Base-by-base conservation (phyloP, 176 grass and related monocot genomes). In the Leersia perrieri region DNA sequence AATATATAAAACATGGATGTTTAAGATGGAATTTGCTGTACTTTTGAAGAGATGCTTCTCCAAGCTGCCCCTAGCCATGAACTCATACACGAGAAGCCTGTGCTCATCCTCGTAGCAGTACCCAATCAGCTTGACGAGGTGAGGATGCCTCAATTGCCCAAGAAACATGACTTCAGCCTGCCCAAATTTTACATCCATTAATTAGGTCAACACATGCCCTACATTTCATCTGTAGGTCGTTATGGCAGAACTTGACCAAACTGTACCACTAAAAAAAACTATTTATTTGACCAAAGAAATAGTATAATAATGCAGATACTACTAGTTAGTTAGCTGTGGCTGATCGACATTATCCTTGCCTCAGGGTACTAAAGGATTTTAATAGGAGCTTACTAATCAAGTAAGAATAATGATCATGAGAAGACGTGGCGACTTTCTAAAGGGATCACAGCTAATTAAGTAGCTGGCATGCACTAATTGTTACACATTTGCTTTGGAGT, bases 11-110 rank as follows among this genome's bases (percentile, higher is more conserved):
- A 44, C 14, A 61, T 2, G n/a, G 55, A 61, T 26, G 40, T 10
- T 26, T 39, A 25, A 76, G n/a, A 35, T 27, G 30, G 45, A 84
- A 33, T 77, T 79, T 32, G 11, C 15, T 73, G 3, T 91, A 92
- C 92, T 94, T 75, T 91, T 92, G 77, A 89, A 94, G 20, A 94
- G 87, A 76, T 89, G 92, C 13, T 91, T 87, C 85, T 94, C 89
- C 22, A 94, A 60, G 45, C 89, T 95, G 25, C 92, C 89, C 33
- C 78, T 74, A 1, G 73, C 75, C 89, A 95, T 85, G 84, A 82
- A 95, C 62, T 95, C 92, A 11, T 95, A 95, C 15, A 92, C 84
- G 13, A 95, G 75, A 29, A 95, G 82, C 55, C 92, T 76, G 77
- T 95, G 87, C 32, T 95, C 84, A 29, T 95, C 84, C 83, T 95